Conservation (phyloP, 2,329 filamentous ascomycete genomes). For the Fusarium nematophilum region DNA sequence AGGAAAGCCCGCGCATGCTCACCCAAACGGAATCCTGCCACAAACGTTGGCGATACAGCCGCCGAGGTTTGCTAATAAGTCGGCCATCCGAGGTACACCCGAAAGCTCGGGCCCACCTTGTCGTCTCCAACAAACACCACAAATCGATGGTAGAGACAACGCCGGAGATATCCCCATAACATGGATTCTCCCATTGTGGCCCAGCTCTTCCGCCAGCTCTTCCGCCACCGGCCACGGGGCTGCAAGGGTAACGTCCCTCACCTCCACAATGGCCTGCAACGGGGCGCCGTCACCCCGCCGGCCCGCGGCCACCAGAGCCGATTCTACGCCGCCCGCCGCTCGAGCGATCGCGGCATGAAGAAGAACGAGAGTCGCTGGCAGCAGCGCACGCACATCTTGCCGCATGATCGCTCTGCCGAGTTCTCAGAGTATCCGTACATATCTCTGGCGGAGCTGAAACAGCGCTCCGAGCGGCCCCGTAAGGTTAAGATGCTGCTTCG, state of each 20-base stretch:
- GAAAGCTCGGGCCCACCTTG: constrained; percentile 36
- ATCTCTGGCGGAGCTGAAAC: constrained; percentile 81
- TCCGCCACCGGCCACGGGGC: constrained; percentile 67
- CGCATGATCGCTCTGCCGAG: constrained; percentile 81
- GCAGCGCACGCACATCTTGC: constrained; percentile 80
- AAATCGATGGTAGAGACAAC: constrained; percentile 8
- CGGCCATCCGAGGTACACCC: constrained; percentile 39
- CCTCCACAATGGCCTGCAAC: constrained; percentile 40
- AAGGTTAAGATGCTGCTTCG: constrained; percentile 96
- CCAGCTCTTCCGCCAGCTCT: constrained; percentile 86
- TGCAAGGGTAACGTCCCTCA: constrained; percentile 46
- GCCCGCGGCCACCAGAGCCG: constrained; percentile 31
- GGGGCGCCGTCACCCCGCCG: constrained; percentile 6
- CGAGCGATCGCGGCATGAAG: constrained; percentile 55
- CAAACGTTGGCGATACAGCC: constrained; percentile 7
- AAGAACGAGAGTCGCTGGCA: constrained; percentile 82
- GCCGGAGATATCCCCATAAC: constrained; percentile 26
- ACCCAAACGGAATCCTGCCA: constrained; percentile 4
- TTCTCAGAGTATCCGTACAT: constrained; percentile 86
- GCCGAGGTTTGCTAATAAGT: constrained; percentile 3
- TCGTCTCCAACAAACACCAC: constrained; percentile 20
- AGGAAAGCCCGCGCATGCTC: constrained; percentile 34
- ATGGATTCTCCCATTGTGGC: constrained; percentile 88
- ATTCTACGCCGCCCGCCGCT: constrained; percentile 45
- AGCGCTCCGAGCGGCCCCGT: constrained; percentile 78